Conservation (phyloP, 805 yeast genomes). For the Candida pseudofarinosa region DNA sequence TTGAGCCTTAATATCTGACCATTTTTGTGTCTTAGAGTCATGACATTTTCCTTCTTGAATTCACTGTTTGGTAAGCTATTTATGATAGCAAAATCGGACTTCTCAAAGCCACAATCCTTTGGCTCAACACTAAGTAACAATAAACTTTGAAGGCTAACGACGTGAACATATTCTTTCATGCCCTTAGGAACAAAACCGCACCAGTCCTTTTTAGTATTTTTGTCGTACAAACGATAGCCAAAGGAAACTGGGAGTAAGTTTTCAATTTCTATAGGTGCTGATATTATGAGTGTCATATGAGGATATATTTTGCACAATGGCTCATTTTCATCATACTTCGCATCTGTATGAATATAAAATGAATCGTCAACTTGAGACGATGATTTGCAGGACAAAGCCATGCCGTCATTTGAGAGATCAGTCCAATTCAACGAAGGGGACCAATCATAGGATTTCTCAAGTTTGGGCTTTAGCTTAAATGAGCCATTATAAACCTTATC, state of each 20-base stretch:
- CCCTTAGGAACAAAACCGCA: conserved; percentile 60
- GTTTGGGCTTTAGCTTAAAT: conserved; percentile 60
- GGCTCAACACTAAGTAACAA: conserved; percentile 69
- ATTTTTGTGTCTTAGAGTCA: conserved; percentile 52
- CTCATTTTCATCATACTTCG: conserved; percentile 59
- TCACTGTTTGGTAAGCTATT: conserved; percentile 52
- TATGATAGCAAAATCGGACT: conserved; percentile 73
- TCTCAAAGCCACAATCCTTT: conserved; percentile 53
- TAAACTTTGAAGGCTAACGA: conserved; percentile 68
- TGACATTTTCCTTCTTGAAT: conserved; percentile 50
- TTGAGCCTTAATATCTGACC: conserved; percentile 66
- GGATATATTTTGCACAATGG: conserved; percentile 78
- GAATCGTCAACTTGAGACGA: conserved; percentile 34
- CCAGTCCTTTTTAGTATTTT: conserved; percentile 65
- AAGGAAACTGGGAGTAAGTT: conserved; percentile 83
- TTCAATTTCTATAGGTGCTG: conserved; percentile 84
- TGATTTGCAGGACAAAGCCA: conserved; percentile 59
- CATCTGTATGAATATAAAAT: conserved; percentile 71
- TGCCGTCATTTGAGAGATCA: conserved; percentile 44
- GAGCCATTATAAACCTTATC: conserved; percentile 56
- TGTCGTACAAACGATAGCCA: conserved; percentile 71
- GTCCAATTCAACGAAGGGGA: conserved; percentile 69
- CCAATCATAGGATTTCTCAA: conserved; percentile 61
- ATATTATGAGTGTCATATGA: conserved; percentile 67
- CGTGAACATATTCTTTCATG: conserved; percentile 68